phyloP scores from a whole-genome alignment of 2,329 filamentous ascomycete species.

The Capronia epimyces region DNA sequence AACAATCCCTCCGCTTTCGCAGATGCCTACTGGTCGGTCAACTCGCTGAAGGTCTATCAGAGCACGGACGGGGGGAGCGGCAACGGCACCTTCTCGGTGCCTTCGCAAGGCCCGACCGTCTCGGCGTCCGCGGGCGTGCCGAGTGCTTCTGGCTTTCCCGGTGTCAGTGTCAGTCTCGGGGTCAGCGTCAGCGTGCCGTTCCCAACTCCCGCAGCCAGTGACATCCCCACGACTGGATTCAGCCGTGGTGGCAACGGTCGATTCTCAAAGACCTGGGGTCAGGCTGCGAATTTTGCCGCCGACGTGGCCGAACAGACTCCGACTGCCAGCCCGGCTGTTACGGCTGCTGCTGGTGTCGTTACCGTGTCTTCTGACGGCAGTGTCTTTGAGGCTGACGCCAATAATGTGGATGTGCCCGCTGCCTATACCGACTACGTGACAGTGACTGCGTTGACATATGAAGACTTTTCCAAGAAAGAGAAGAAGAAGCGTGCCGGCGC shows the following conservation, averaged over 20 bases:
- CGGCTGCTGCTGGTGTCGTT: neutral
- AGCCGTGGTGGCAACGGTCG: conserved; percentile 7
- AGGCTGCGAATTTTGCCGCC: conserved; percentile 8
- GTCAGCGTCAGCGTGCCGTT: neutral
- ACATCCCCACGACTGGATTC: conserved; percentile 5
- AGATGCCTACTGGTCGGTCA: conserved; percentile 53
- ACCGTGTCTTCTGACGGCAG: neutral
- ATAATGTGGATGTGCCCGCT: neutral
- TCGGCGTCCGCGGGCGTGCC: neutral
- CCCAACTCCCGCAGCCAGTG: neutral
- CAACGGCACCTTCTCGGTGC: neutral
- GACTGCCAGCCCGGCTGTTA: neutral
- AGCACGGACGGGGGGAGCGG: conserved; percentile 1
- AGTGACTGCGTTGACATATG: conserved; percentile 7
- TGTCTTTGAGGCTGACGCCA: neutral
- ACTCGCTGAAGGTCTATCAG: conserved; percentile 25
- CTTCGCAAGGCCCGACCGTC: neutral
- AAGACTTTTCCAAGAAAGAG: neutral
- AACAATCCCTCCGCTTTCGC: conserved; percentile 64
- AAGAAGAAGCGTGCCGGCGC: conserved; percentile 1
- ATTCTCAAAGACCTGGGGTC: conserved; percentile 9
- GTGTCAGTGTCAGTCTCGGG: neutral
- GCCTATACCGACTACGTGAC: conserved; percentile 5
- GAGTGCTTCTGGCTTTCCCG: neutral
- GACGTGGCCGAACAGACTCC: neutral